These are phyloP conservation scores for Geranomyces variabilis DNA, from an alignment of 192 early-diverging fungal species.

Conservation along the genomic window DNA sequence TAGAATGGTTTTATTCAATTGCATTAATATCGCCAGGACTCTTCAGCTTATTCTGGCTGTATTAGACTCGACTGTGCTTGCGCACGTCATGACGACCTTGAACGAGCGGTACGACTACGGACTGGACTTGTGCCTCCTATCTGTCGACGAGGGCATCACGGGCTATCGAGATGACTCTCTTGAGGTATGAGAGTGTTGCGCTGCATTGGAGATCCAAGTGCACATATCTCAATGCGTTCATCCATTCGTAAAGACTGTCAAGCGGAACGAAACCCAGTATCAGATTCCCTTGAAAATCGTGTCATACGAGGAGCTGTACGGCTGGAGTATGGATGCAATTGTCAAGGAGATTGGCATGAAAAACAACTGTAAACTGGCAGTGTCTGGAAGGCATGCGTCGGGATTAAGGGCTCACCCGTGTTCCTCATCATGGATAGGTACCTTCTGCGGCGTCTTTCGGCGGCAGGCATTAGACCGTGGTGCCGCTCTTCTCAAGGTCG, in stretches of 20 bases:
- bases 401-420: no score
- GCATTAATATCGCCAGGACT: background rate
- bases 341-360: constrained; percentile 92
- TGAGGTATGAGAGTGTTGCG: constrained; percentile 47
- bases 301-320: constrained; percentile 93
- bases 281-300: constrained; percentile 90
- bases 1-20: constrained; percentile 24
- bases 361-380: constrained; percentile 93
- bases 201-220: background rate
- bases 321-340: constrained; percentile 98
- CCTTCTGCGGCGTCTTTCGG: constrained; percentile 98
- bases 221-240: background rate
- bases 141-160: constrained; percentile 96
- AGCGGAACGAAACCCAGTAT: constrained; percentile 94
- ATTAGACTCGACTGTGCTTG: constrained; percentile 91
- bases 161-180: constrained; percentile 98
- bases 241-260: constrained; percentile 68
- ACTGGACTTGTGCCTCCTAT: constrained; percentile 86
- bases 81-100: constrained; percentile 89
- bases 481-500: constrained; percentile 82
- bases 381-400: no score
- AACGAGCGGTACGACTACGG: constrained; percentile 94
- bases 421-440: constrained; percentile 40
- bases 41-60: no score
- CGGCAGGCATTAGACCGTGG: constrained; percentile 96